A percentile compares a stretch with the other conserved stretches of the same genome.
phyloP scores from a whole-genome alignment of 2,329 filamentous ascomycete genomes.

The Aspergillus sp. region DNA sequence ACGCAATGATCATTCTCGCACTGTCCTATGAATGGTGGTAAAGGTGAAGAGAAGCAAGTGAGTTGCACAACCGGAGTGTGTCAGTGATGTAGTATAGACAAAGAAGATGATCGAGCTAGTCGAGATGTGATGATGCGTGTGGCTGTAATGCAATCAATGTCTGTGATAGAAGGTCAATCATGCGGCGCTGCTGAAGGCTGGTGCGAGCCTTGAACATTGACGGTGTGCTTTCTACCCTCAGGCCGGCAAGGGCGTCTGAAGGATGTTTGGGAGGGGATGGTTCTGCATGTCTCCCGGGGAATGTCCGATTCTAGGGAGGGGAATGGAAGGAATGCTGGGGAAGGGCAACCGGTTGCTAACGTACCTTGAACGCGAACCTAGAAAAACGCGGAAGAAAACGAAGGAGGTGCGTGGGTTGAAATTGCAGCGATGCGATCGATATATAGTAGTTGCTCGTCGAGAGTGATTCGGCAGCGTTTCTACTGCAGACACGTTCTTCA shows the following conservation, averaged over 20 bases:
- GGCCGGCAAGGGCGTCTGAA: constrained; percentile 17
- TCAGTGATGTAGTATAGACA: neutral
- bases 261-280: constrained; percentile 18
- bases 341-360: constrained; percentile 24
- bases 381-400: constrained; percentile 3
- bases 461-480: neutral
- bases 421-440: neutral
- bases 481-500: constrained; percentile 18
- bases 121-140: constrained; percentile 10
- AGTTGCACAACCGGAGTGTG: too few species aligned
- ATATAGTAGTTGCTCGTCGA: constrained; percentile 1
- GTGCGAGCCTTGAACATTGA: constrained; percentile 13
- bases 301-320: constrained; percentile 30
- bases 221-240: constrained; percentile 14
- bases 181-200: constrained; percentile 10
- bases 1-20: constrained; percentile 34
- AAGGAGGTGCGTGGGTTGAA: neutral
- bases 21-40: neutral
- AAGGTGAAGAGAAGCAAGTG: neutral
- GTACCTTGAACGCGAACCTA: constrained; percentile 19
- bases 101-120: neutral
- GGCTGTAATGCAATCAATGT: constrained; percentile 1
- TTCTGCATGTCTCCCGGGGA: constrained; percentile 26
- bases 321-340: constrained; percentile 35
- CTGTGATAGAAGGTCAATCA: constrained; percentile 2